Conservation (phyloP, 2,329 filamentous ascomycete species). For the Penicillium sp. region DNA sequence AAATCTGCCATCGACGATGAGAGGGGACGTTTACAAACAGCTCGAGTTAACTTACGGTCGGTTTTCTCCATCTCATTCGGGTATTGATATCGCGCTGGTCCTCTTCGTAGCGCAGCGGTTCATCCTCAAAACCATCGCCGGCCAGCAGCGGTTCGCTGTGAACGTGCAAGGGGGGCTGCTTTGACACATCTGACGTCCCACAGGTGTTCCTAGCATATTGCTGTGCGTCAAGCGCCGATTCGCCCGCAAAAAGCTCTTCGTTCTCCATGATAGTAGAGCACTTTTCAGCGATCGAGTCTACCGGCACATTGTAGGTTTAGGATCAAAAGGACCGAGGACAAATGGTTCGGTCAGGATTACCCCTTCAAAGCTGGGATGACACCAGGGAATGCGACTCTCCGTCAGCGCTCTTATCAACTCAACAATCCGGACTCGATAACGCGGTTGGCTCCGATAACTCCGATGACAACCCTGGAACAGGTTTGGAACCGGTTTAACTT, state of each 20-base stretch:
- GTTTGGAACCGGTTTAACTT: not conserved
- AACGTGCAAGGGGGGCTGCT: constrained; percentile 18
- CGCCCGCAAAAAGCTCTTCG: constrained; percentile 31
- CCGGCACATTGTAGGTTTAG: constrained; percentile 24
- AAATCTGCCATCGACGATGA: constrained; percentile 53
- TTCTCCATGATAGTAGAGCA: constrained; percentile 28
- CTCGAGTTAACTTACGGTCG: constrained; percentile 43
- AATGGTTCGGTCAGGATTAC: constrained; percentile 11
- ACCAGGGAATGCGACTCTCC: constrained; percentile 1
- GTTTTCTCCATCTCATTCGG: constrained; percentile 47
- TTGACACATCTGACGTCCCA: constrained; percentile 9
- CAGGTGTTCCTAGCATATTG: constrained; percentile 15
- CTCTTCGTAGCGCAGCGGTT: constrained; percentile 6
- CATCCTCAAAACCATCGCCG: constrained; percentile 8
- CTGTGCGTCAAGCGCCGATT: constrained; percentile 32
- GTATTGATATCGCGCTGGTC: constrained; percentile 3
- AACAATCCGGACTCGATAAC: constrained; percentile 3
- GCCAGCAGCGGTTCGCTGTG: constrained; percentile 13
- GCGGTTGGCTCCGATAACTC: constrained; percentile 2
- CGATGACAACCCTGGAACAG: not conserved
- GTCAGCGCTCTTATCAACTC: constrained; percentile 8
- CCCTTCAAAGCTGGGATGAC: constrained; percentile 5
- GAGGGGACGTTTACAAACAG: not conserved
- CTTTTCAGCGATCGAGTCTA: not conserved
- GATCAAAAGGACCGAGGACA: constrained; percentile 24